These are phyloP conservation scores for Caryopteris hybrid DNA, from an alignment of 305 asterid species.

Conservation along the genomic window DNA sequence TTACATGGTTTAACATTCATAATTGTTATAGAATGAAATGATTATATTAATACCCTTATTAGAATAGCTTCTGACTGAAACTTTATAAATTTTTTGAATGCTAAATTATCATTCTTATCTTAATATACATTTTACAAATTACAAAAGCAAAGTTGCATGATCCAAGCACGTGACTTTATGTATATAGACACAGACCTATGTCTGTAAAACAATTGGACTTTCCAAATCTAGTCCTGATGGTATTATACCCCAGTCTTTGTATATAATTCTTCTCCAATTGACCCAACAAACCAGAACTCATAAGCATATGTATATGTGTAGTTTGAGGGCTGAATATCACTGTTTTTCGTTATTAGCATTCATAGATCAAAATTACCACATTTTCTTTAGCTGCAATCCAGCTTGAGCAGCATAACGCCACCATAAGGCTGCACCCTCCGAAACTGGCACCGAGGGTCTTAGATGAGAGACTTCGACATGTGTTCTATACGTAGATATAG, in stretches of 20 bases:
- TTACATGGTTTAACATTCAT: neutral
- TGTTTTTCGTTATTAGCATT: constrained; percentile 4
- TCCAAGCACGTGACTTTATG: neutral
- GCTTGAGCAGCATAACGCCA: constrained; percentile 98
- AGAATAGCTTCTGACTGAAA: neutral
- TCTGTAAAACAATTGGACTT: neutral
- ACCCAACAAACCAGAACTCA: constrained; percentile 14
- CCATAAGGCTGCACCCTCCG: constrained; percentile 63
- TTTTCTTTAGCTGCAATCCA: constrained; percentile 77
- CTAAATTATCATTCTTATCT: neutral
- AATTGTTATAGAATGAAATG: neutral
- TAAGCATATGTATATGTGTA: constrained; percentile 9
- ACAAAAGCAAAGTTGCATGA: neutral
- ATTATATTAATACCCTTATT: neutral
- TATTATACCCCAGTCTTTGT: neutral
- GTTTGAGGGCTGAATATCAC: constrained; percentile 5
- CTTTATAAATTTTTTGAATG: neutral
- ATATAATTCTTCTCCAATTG: neutral
- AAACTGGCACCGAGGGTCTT: constrained; percentile 81
- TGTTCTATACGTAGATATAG: constrained; percentile 72
- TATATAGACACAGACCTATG: neutral
- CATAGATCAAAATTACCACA: constrained; percentile 57
- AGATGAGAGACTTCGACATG: constrained; percentile 84
- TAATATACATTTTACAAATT: neutral
- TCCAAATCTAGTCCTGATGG: neutral